These are phyloP conservation scores for Albizia julibrissin DNA, from an alignment of 306 rosid species.

Conservation along the genomic window DNA sequence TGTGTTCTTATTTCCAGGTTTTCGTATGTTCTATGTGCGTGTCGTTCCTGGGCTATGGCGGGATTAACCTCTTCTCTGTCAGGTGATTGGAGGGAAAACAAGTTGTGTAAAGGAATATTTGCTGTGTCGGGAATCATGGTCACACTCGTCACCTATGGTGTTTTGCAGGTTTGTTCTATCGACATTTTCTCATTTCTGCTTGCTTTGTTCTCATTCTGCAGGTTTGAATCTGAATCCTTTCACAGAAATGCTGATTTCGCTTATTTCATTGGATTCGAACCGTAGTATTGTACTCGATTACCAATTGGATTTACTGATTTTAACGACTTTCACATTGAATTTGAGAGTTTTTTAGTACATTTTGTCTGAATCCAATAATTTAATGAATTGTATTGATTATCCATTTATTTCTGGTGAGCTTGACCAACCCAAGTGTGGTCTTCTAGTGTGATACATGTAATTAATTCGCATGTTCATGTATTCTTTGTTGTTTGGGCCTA, in stretches of 20 bases:
- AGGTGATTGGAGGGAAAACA: slow-evolving; percentile 41
- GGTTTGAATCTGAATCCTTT: neutral
- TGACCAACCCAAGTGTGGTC: neutral
- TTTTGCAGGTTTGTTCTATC: slow-evolving; percentile 68
- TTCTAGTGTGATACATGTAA: neutral
- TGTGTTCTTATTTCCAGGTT: slow-evolving; percentile 5
- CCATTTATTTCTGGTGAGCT: neutral
- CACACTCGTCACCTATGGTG: slow-evolving; percentile 92
- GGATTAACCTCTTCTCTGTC: slow-evolving; percentile 44
- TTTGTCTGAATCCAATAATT: neutral
- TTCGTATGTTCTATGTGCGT: slow-evolving; percentile 18
- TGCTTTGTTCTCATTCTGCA: neutral
- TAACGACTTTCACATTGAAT: neutral
- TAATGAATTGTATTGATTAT: neutral
- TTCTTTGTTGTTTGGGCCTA: neutral
- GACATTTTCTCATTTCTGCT: neutral
- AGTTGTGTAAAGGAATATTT: slow-evolving; percentile 62
- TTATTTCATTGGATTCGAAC: neutral
- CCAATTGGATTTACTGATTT: neutral
- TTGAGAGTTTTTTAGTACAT: neutral
- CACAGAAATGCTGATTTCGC: slow-evolving; percentile 20
- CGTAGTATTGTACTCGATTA: neutral
- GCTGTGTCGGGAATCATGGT: slow-evolving; percentile 88
- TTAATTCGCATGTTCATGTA: slow-evolving; percentile 1
- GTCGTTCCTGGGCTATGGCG: slow-evolving; percentile 51